These are phyloP conservation scores for Fusarium sp. DNA, from an alignment of 2,329 filamentous ascomycete species.

Conservation along the genomic window DNA sequence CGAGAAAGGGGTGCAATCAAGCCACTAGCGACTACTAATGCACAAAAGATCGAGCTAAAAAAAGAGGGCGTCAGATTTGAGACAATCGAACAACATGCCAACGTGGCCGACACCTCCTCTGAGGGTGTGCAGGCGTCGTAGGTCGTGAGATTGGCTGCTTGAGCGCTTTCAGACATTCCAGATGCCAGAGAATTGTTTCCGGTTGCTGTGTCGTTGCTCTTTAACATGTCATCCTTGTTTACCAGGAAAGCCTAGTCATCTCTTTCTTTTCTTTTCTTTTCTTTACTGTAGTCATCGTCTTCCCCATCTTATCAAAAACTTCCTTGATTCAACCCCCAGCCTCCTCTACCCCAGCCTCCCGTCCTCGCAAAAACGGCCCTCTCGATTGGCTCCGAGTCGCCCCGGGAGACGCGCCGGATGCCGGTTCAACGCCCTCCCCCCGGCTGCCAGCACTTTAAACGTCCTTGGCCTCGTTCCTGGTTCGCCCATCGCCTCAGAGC, in stretches of 20 bases:
- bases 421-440: constrained; percentile 20
- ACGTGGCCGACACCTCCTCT: constrained; percentile 25
- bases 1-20: constrained; percentile 18
- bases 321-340: constrained; percentile 15
- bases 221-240: constrained; percentile 19
- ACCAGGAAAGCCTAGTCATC: constrained; percentile 1
- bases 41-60: constrained; percentile 23
- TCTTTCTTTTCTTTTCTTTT: neutral
- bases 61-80: constrained; percentile 30
- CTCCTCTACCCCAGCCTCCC: constrained; percentile 24
- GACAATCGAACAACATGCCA: constrained; percentile 31
- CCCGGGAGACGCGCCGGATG: constrained; percentile 27
- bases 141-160: constrained; percentile 18
- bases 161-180: constrained; percentile 26
- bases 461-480: constrained; percentile 26
- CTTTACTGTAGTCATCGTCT: neutral
- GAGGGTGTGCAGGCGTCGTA: constrained; percentile 18
- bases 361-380: constrained; percentile 17
- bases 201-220: constrained; percentile 26
- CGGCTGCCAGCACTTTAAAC: constrained; percentile 39
- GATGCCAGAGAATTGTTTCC: constrained; percentile 18
- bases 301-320: constrained; percentile 3
- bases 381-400: constrained; percentile 31
- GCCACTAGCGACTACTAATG: constrained; percentile 26
- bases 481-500: constrained; percentile 10